Evolutionary conservation across 2,329 filamentous ascomycete species (phyloP).

Genomic region (Aureobasidium sp.): DNA sequence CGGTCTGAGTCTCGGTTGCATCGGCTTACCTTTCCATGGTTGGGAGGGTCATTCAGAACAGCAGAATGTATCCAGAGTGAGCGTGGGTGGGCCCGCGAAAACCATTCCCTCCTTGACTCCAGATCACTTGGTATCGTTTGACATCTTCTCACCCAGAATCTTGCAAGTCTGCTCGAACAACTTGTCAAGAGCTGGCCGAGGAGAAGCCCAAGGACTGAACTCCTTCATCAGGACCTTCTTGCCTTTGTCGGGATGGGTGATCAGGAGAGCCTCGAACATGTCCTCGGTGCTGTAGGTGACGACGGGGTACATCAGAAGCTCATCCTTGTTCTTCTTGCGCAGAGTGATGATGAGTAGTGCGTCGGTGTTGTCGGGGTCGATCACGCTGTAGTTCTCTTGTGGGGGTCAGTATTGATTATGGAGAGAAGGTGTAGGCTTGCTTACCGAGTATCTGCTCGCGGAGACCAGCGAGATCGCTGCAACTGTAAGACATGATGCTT

Average conservation of each 20-base stretch:
- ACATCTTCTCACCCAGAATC: not conserved
- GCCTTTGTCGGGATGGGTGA: not conserved
- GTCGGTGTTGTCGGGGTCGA: not conserved
- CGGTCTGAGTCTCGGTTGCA: not conserved
- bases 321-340: not conserved
- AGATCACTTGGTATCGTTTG: not conserved
- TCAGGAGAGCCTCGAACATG: not conserved
- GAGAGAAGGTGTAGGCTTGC: too few relatives aligned
- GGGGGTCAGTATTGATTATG: not conserved
- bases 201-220: not conserved
- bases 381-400: not conserved
- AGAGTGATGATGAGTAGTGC: not conserved
- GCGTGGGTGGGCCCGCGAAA: not conserved
- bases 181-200: not conserved
- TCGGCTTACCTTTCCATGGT: not conserved
- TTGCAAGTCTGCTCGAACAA: not conserved
- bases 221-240: not conserved
- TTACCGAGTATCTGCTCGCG: not conserved
- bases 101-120: not conserved
- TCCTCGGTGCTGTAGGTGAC: not conserved
- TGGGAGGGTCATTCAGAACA: not conserved
- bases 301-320: not conserved
- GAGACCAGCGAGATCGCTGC: not conserved
- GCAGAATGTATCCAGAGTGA: too few relatives aligned
- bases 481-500: not conserved